phyloP scores from a whole-genome alignment of 495 filamentous ascomycete genomes.

The Daldinia childiae region DNA sequence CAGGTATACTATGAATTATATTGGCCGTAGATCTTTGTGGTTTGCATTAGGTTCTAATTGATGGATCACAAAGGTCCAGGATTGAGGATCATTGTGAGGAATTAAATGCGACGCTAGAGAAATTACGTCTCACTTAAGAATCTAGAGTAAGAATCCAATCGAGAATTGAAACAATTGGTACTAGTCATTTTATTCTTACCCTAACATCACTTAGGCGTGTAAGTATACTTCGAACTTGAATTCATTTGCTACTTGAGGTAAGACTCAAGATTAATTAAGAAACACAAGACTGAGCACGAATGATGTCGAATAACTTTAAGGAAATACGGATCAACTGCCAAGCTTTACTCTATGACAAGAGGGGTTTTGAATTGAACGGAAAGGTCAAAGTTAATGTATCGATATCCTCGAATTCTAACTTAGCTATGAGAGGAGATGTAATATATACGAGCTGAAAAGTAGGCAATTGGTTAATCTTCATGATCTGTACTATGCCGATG shows the following conservation, averaged over 20 bases:
- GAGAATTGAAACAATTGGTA: background rate
- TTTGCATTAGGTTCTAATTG: slow-evolving; percentile 1
- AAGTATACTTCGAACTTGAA: background rate
- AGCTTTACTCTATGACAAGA: too few relatives aligned
- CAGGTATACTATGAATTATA: background rate
- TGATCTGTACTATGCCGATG: background rate
- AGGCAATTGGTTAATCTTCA: background rate
- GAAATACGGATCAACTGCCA: too few relatives aligned
- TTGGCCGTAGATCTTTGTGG: background rate
- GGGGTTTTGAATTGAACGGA: too few relatives aligned
- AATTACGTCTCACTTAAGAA: slow-evolving; percentile 2
- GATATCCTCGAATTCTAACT: background rate
- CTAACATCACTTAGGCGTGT: background rate
- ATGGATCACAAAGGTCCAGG: background rate
- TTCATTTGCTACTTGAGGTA: background rate
- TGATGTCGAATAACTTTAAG: too few relatives aligned
- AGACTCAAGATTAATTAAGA: background rate
- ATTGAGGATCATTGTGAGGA: background rate
- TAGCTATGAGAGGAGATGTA: background rate
- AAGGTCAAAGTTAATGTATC: background rate
- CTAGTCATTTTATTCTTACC: background rate
- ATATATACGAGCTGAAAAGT: background rate
- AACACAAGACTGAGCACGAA: background rate
- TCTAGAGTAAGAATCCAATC: background rate
- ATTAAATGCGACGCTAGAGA: slow-evolving; percentile 1